These are phyloP conservation scores for Carex cristatella DNA, from an alignment of 176 grass and related monocot genomes.

Conservation along the genomic window DNA sequence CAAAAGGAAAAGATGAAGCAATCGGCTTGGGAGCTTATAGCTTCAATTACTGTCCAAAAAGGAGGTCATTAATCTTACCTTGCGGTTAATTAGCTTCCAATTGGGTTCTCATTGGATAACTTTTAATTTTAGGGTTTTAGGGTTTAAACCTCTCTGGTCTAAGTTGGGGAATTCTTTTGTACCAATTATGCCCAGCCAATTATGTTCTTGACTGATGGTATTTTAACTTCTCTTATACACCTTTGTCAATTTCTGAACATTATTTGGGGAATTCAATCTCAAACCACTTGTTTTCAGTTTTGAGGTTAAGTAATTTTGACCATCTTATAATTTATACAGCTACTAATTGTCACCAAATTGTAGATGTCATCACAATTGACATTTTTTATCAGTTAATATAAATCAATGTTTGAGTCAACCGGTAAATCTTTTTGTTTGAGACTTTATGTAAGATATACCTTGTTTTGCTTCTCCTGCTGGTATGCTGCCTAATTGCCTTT, in stretches of 20 bases:
- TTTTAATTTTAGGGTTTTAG: neutral
- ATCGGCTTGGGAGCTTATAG: neutral
- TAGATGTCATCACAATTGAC: neutral
- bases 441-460: slow-evolving; percentile 5
- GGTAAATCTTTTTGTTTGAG: too few relatives aligned
- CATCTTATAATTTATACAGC: neutral
- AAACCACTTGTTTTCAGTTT: neutral
- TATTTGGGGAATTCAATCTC: neutral
- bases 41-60: neutral
- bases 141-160: neutral
- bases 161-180: neutral
- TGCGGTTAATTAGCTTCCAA: neutral
- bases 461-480: slow-evolving; percentile 1
- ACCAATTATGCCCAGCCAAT: neutral
- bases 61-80: neutral
- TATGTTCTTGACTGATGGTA: neutral
- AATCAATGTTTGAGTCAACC: neutral
- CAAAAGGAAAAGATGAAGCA: neutral
- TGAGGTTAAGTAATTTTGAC: neutral
- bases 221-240: neutral
- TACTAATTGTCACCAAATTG: neutral
- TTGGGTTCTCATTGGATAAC: neutral
- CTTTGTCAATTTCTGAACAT: neutral
- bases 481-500: neutral
- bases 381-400: neutral